A percentile compares a stretch with the other conserved stretches of the same genome.
phyloP scores from a whole-genome alignment of 257 asterid species.

The Solanum commersonii region DNA sequence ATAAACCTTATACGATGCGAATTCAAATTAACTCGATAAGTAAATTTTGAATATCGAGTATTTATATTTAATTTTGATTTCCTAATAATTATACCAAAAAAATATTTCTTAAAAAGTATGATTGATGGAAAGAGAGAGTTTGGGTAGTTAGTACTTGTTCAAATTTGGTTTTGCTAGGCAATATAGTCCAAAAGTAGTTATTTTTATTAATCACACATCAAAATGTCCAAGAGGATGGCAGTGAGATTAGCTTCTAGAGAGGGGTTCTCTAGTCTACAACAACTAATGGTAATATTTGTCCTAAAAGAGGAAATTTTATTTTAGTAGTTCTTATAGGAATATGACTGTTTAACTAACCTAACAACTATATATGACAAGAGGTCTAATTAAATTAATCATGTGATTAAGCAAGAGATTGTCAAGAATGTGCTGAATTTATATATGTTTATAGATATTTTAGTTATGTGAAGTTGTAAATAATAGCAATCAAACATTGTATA shows the following conservation, averaged over 20 bases:
- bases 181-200: neutral
- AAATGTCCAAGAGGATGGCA: neutral
- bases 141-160: neutral
- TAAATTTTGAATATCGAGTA: neutral
- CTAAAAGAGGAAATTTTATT: neutral
- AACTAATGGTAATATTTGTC: neutral
- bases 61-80: neutral
- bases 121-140: neutral
- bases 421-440: neutral
- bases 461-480: neutral
- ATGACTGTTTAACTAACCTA: neutral
- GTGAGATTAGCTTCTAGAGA: neutral
- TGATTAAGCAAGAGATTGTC: neutral
- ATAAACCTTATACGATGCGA: neutral
- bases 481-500: too few species aligned
- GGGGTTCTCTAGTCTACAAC: neutral
- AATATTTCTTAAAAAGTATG: neutral
- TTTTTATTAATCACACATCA: neutral
- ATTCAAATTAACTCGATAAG: neutral
- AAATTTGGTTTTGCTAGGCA: neutral
- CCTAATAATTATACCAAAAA: neutral
- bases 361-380: neutral
- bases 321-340: neutral
- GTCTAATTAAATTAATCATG: neutral
- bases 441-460: neutral